Evolutionary conservation across 768 basidiomycete genomes (phyloP).

Genomic region (Phallus indusiatus): DNA sequence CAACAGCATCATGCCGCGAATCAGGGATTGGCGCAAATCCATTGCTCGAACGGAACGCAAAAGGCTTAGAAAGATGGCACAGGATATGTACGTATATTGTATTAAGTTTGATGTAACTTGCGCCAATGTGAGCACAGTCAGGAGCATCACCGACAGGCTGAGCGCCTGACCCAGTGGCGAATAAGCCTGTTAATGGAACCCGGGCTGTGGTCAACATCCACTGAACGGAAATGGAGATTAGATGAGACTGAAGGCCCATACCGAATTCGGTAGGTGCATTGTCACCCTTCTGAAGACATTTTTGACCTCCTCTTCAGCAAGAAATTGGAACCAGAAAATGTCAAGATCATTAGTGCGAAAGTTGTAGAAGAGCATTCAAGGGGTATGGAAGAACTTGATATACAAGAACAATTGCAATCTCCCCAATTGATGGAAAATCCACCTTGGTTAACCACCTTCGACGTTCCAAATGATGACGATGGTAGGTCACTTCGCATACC

Average conservation of each 20-base stretch:
- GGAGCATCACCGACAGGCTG: constrained; percentile 60
- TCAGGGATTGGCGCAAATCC: constrained; percentile 65
- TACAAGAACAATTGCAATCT: constrained; percentile 41
- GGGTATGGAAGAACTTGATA: constrained; percentile 42
- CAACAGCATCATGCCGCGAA: constrained; percentile 51
- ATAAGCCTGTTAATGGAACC: constrained; percentile 60
- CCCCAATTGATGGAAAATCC: constrained; percentile 50
- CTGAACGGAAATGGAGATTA: constrained; percentile 55
- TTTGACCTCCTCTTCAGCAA: constrained; percentile 37
- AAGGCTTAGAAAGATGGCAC: constrained; percentile 53
- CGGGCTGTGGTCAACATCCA: constrained; percentile 67
- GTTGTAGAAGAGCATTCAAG: constrained; percentile 35
- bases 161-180: constrained; percentile 36
- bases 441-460: constrained; percentile 67
- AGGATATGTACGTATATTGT: constrained; percentile 54
- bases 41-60: constrained; percentile 64
- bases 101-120: background rate
- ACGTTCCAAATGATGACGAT: constrained; percentile 51
- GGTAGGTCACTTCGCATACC: constrained; percentile 36
- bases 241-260: constrained; percentile 92
- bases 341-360: constrained; percentile 34
- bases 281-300: background rate
- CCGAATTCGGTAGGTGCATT: constrained; percentile 53
- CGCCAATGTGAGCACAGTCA: constrained; percentile 36
- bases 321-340: constrained; percentile 60